Base-by-base conservation (phyloP, 1,284 basidiomycete genomes). In the Thecaphora thlaspeos region DNA sequence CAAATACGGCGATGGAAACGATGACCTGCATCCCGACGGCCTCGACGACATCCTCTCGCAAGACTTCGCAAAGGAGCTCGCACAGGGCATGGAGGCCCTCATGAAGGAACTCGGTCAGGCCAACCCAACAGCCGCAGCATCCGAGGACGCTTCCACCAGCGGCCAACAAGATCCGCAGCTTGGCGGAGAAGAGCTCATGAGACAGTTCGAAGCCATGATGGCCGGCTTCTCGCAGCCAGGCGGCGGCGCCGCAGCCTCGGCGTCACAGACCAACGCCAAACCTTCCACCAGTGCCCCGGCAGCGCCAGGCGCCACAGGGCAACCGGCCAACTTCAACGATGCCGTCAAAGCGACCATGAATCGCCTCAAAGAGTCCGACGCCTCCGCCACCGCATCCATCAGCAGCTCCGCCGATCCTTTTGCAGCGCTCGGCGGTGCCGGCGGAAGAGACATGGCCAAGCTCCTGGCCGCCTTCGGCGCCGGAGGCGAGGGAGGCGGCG, bases 41-140 rank as follows among this genome's bases (percentile, higher is more conserved):
- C 54, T 78, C 22, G 70, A 72, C n/a, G 70, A 68, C 15, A 48
- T 64, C 28, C 56, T 75, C 9, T 65, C 63, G 14, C 53, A 74
- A 38, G 75, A 86, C 46, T 90, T 91, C 71, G 85, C 87, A 39
- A 82, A 83, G 38, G 86, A 89, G 72, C 82, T 95, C 41, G 85
- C 87, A 7, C 82, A 84, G 71, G 88, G 85, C 28, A 94, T 96
- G 91, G 89, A 91, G 75, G 81, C 81, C n/a, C 82, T 95, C 41
- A 85, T 95, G 82, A 82, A 83, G 19, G 87, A 86, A 70, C 81
- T 94, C 10, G 80, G 69, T 4, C 41, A 54, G 22, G 46, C 54
- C 24, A 43, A 55, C 28, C n/a, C n/a, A n/a, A 48, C n/a, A n/a
- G n/a, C n/a, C n/a, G n/a, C n/a, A n/a, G n/a, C n/a, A n/a, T n/a